These are phyloP conservation scores for Epichloe baconii DNA, from an alignment of 2,329 filamentous ascomycete genomes.

Conservation along the genomic window DNA sequence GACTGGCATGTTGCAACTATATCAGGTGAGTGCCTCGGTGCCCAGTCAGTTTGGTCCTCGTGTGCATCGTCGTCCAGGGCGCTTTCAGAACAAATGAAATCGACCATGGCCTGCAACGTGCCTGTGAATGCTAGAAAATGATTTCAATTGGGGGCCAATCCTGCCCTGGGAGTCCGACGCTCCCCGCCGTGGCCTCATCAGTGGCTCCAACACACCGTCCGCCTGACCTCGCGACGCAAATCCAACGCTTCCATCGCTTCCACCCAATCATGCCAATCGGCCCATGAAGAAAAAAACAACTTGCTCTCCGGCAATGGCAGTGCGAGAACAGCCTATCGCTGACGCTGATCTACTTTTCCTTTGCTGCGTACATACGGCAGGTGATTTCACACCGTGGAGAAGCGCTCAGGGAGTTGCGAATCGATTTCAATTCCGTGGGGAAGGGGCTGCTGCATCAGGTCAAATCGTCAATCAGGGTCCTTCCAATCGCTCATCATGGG, in stretches of 20 bases:
- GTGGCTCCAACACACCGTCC: constrained; percentile 9
- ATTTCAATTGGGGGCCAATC: not conserved
- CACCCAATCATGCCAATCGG: not conserved
- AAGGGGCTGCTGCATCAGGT: not conserved
- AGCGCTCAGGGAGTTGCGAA: too few relatives aligned
- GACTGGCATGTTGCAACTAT: not conserved
- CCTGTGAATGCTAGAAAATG: not conserved
- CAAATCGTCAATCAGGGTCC: not conserved
- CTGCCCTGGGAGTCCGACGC: not conserved
- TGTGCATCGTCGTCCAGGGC: not conserved
- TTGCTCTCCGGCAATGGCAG: not conserved
- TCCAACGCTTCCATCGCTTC: not conserved
- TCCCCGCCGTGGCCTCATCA: constrained; percentile 1
- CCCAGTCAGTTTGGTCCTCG: not conserved
- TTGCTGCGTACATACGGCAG: not conserved
- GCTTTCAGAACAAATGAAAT: constrained; percentile 1
- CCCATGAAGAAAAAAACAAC: not conserved
- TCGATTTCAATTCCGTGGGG: not conserved
- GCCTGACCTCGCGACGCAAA: constrained; percentile 9
- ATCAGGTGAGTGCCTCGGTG: not conserved
- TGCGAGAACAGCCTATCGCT: not conserved
- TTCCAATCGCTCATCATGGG: not conserved
- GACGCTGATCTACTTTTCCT: not conserved
- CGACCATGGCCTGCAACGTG: not conserved
- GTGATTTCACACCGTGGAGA: not conserved